A percentile compares a stretch with the other conserved stretches of the same genome.
These are phyloP conservation scores for Mortierella sp. DNA, from an alignment of 371 early-diverging fungal species.

Conservation along the genomic window DNA sequence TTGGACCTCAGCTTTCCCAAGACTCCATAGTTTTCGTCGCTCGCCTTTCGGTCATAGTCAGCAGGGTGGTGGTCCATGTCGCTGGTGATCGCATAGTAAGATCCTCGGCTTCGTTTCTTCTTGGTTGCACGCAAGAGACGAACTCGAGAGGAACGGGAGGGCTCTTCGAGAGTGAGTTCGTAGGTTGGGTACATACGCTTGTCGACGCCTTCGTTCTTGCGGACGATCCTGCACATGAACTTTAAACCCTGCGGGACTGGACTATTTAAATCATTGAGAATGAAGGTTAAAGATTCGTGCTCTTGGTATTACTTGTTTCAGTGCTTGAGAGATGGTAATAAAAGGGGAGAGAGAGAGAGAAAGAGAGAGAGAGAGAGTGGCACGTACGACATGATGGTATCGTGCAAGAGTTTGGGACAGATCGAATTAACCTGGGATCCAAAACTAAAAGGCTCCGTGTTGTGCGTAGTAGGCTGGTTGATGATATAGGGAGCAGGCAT, in stretches of 20 bases:
- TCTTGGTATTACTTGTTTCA: neutral
- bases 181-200: slow-evolving; percentile 78
- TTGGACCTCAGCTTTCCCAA: slow-evolving; percentile 72
- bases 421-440: slow-evolving; percentile 34
- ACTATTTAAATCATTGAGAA: slow-evolving; percentile 48
- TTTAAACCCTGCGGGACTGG: slow-evolving; percentile 82
- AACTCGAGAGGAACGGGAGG: slow-evolving; percentile 38
- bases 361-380: too few species aligned
- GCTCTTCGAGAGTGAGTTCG: slow-evolving; percentile 80
- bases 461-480: slow-evolving; percentile 39
- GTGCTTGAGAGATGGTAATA: neutral
- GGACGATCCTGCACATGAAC: slow-evolving; percentile 82
- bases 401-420: slow-evolving; percentile 41
- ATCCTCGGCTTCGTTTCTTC: slow-evolving; percentile 76
- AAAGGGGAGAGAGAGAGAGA: neutral
- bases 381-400: slow-evolving; percentile 55
- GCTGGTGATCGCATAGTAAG: slow-evolving; percentile 83
- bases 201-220: slow-evolving; percentile 78
- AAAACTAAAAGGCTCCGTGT: slow-evolving; percentile 43
- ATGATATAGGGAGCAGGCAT: slow-evolving; percentile 48
- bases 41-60: slow-evolving; percentile 28
- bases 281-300: neutral
- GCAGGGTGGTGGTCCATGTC: slow-evolving; percentile 32
- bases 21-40: slow-evolving; percentile 32
- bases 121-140: slow-evolving; percentile 81